Percentiles rank a stretch among this genome's conserved stretches.
phyloP scores from a whole-genome alignment of 2,329 filamentous ascomycete species.

The Fusarium fracticaudum region DNA sequence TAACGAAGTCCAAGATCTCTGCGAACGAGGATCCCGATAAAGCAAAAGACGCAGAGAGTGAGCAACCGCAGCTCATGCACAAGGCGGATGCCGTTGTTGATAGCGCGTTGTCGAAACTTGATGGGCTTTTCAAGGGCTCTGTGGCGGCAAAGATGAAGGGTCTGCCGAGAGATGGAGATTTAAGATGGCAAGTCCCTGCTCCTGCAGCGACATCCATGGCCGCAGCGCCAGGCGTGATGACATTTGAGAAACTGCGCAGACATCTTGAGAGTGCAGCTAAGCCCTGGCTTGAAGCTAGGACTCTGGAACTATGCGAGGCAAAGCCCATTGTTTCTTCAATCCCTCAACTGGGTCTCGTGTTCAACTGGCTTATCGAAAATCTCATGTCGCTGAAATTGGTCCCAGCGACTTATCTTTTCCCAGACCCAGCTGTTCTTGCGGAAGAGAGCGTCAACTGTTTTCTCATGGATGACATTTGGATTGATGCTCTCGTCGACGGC shows the following conservation, averaged over 20 bases:
- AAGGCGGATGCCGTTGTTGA: neutral
- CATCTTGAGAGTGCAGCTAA: neutral
- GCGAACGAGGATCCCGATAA: neutral
- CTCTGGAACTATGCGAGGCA: neutral
- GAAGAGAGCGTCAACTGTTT: neutral
- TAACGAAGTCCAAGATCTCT: neutral
- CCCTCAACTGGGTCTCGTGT: neutral
- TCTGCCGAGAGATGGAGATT: neutral
- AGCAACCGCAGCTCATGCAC: neutral
- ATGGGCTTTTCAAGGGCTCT: neutral
- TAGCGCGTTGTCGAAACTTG: neutral
- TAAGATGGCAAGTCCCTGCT: neutral
- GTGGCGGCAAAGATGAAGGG: neutral
- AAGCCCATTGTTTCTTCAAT: neutral
- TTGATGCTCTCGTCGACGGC: neutral
- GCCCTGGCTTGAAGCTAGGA: neutral
- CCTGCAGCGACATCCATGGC: neutral
- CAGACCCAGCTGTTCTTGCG: neutral
- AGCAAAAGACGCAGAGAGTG: neutral
- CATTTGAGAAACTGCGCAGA: neutral
- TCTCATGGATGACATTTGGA: neutral
- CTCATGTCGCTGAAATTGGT: neutral
- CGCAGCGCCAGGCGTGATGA: neutral
- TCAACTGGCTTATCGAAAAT: neutral
- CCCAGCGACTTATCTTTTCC: neutral